A percentile compares a stretch with the other conserved stretches of the same genome.
Evolutionary conservation across 2,329 filamentous ascomycete genomes (phyloP).

Genomic region (Trichocomaceae sp.): DNA sequence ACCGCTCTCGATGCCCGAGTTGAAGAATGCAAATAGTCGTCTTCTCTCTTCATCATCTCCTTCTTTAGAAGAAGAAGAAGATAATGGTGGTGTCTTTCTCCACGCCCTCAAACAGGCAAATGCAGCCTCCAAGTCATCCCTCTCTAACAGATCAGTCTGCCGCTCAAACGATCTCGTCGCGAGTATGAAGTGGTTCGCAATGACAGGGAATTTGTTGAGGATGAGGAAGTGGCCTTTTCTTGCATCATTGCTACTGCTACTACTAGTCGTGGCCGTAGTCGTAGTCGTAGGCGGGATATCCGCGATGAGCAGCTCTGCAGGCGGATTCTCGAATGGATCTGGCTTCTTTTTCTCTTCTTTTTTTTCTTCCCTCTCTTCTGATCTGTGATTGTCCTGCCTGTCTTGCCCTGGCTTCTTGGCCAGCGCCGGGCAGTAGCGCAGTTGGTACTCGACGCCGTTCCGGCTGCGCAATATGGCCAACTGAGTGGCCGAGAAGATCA

Average conservation of each 20-base stretch:
- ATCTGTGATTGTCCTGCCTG: constrained; percentile 17
- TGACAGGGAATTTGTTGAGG: constrained; percentile 45
- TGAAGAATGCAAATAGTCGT: constrained; percentile 45
- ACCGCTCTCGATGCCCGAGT: constrained; percentile 43
- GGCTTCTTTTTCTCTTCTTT: constrained; percentile 21
- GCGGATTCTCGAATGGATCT: constrained; percentile 42
- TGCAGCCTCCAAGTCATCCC: constrained; percentile 36
- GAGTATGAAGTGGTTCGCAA: constrained; percentile 45
- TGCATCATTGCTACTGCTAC: constrained; percentile 15
- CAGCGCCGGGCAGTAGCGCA: constrained; percentile 45
- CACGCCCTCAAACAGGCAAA: constrained; percentile 39
- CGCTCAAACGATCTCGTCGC: constrained; percentile 39
- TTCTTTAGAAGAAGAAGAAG: background rate
- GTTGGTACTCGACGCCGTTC: constrained; percentile 34
- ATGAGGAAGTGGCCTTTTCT: constrained; percentile 33
- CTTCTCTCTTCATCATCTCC: constrained; percentile 2
- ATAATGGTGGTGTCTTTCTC: constrained; percentile 16
- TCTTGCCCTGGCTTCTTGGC: constrained; percentile 33
- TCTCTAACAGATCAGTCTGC: constrained; percentile 40
- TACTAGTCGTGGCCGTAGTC: background rate
- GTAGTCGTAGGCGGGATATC: constrained; percentile 29
- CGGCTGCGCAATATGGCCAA: constrained; percentile 25
- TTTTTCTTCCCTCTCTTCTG: constrained; percentile 14
- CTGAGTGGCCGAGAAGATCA: constrained; percentile 37
- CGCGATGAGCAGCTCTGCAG: constrained; percentile 37